These are phyloP conservation scores for Telopea speciosissima DNA, from an alignment of 177 flowering plant genomes.

Conservation along the genomic window DNA sequence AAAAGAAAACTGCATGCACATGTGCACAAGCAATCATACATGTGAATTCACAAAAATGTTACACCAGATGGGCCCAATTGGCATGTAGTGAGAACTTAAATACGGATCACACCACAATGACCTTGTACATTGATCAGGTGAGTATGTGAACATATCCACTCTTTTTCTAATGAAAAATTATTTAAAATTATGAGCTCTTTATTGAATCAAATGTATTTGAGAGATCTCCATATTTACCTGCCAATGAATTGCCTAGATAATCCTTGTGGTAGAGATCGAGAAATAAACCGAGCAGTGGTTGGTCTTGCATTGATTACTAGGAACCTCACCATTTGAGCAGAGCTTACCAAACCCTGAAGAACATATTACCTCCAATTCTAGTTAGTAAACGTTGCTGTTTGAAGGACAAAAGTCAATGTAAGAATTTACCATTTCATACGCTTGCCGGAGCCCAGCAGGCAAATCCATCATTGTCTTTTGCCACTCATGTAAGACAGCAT, in stretches of 20 bases:
- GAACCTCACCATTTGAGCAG: constrained; percentile 86
- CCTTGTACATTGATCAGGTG: neutral
- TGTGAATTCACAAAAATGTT: too few species aligned
- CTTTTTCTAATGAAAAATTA: neutral
- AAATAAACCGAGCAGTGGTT: constrained; percentile 64
- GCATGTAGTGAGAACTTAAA: too few species aligned
- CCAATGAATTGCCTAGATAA: constrained; percentile 93
- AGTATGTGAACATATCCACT: neutral
- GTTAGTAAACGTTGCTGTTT: neutral
- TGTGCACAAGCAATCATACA: too few species aligned
- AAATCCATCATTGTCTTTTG: constrained; percentile 90
- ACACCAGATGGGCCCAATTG: too few species aligned
- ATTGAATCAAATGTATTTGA: too few species aligned
- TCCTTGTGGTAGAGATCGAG: constrained; percentile 74
- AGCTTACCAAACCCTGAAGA: constrained; percentile 84
- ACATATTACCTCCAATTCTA: constrained; percentile 17
- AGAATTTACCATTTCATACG: constrained; percentile 80
- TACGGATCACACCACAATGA: neutral
- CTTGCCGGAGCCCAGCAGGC: constrained; percentile 94
- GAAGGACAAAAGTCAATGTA: neutral
- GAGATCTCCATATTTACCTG: constrained; percentile 44
- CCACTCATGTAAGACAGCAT: constrained; percentile 96
- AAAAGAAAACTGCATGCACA: too few species aligned
- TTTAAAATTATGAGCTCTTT: too few species aligned
- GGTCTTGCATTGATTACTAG: constrained; percentile 88